Evolutionary conservation across 2,329 filamentous ascomycete genomes (phyloP).

Genomic region (Aureobasidium sp.): DNA sequence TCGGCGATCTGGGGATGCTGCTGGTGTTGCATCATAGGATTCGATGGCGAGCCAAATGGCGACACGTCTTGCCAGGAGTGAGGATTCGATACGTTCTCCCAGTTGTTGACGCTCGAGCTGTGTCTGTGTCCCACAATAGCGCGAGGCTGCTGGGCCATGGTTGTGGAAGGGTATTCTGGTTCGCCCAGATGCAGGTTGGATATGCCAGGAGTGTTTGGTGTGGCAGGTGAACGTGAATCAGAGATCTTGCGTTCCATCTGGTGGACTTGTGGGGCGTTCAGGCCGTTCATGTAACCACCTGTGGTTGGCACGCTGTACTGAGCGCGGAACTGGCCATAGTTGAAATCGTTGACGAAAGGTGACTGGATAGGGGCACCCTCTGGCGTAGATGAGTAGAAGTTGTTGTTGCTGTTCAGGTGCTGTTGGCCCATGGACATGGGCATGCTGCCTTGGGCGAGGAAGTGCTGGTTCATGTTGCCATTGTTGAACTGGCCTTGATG

Average conservation of each 20-base stretch:
- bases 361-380: slow-evolving; percentile 89
- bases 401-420: slow-evolving; percentile 25
- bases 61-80: slow-evolving; percentile 77
- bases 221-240: slow-evolving; percentile 70
- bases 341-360: slow-evolving; percentile 73
- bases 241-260: slow-evolving; percentile 54
- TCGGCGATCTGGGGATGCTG: slow-evolving; percentile 76
- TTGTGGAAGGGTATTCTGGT: slow-evolving; percentile 38
- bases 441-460: slow-evolving; percentile 12
- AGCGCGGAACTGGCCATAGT: slow-evolving; percentile 62
- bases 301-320: slow-evolving; percentile 29
- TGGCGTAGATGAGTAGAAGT: slow-evolving; percentile 79
- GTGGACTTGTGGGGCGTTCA: slow-evolving; percentile 29
- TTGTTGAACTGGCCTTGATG: slow-evolving; percentile 22
- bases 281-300: slow-evolving; percentile 19
- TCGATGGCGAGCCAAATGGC: slow-evolving; percentile 75
- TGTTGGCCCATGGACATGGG: slow-evolving; percentile 21
- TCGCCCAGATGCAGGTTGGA: slow-evolving; percentile 63
- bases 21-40: slow-evolving; percentile 51
- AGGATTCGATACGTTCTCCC: slow-evolving; percentile 71
- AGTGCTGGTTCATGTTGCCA: slow-evolving; percentile 15
- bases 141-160: slow-evolving; percentile 26
- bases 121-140: slow-evolving; percentile 38
- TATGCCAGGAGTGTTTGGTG: slow-evolving; percentile 74
- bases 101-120: slow-evolving; percentile 76